A percentile compares a stretch with the other conserved stretches of the same genome.
phyloP scores from a whole-genome alignment of 2,329 filamentous ascomycete genomes.

The Nakataea oryzae region DNA sequence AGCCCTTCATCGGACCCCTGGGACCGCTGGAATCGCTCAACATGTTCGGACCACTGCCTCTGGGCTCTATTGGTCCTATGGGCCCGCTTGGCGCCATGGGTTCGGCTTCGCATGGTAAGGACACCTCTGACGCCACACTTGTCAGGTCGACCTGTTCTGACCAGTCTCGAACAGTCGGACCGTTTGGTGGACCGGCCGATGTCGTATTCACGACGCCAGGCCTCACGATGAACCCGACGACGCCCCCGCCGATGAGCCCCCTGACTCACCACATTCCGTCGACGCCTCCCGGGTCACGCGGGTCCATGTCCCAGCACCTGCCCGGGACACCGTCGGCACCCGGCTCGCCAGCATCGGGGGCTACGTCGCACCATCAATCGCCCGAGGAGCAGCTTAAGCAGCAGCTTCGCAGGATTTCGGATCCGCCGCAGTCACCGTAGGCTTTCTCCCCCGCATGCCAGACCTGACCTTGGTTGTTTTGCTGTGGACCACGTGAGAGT shows the following conservation, averaged over 20 bases:
- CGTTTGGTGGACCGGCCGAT: slow-evolving; percentile 1
- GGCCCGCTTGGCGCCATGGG: background rate
- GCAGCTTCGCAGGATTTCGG: slow-evolving; percentile 15
- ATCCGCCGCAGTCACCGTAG: slow-evolving; percentile 13
- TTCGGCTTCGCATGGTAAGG: slow-evolving; percentile 7
- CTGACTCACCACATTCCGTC: slow-evolving; percentile 6
- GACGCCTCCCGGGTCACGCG: slow-evolving; percentile 9
- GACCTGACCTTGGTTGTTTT: background rate
- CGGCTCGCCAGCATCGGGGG: slow-evolving; percentile 7
- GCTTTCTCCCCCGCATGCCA: slow-evolving; percentile 1
- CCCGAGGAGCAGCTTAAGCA: slow-evolving; percentile 15
- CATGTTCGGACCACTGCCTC: background rate
- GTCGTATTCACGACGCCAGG: slow-evolving; percentile 12
- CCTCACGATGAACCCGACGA: slow-evolving; percentile 10
- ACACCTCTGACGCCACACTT: background rate
- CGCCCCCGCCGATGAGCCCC: slow-evolving; percentile 11
- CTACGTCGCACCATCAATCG: slow-evolving; percentile 10
- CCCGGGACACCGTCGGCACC: slow-evolving; percentile 5
- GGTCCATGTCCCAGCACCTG: slow-evolving; percentile 6
- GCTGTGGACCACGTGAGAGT: background rate
- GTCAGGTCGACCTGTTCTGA: background rate
- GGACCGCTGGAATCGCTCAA: slow-evolving; percentile 1
- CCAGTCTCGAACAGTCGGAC: slow-evolving; percentile 5
- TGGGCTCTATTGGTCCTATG: slow-evolving; percentile 1
- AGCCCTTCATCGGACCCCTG: slow-evolving; percentile 10